phyloP scores from a whole-genome alignment of 306 rosid genomes.

The Dicorynia guianensis region DNA sequence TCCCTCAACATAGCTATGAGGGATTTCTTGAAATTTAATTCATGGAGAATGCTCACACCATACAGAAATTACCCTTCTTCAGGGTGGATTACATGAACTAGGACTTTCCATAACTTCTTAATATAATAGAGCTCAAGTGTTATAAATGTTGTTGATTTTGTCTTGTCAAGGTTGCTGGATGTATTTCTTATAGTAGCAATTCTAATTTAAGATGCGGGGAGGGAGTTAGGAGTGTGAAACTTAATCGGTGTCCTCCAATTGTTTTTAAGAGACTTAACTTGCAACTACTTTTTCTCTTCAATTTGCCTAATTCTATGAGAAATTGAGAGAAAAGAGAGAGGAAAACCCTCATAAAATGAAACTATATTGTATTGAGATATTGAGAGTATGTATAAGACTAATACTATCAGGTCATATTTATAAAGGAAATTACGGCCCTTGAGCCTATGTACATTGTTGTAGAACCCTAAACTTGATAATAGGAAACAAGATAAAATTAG shows the following conservation, averaged over 20 bases:
- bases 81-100: not conserved
- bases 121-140: not conserved
- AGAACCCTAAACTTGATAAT: too few species aligned
- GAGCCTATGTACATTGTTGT: too few species aligned
- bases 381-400: too few species aligned
- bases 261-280: not conserved
- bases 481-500: too few species aligned
- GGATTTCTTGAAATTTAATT: conserved; percentile 2
- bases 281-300: not conserved
- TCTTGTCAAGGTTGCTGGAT: conserved; percentile 18
- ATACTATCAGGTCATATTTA: too few species aligned
- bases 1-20: not conserved
- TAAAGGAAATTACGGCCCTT: too few species aligned
- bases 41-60: not conserved
- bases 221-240: not conserved
- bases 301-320: not conserved
- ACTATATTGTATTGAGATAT: too few species aligned
- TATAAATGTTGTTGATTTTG: not conserved
- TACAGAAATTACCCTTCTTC: not conserved
- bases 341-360: too few species aligned
- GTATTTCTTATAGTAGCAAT: conserved; percentile 17
- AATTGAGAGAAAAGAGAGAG: too few species aligned
- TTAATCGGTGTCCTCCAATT: not conserved
- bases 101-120: not conserved
- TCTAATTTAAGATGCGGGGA: not conserved